Evolutionary conservation across 192 early-diverging fungal genomes (phyloP).

Genomic region (Coemansia sp.): DNA sequence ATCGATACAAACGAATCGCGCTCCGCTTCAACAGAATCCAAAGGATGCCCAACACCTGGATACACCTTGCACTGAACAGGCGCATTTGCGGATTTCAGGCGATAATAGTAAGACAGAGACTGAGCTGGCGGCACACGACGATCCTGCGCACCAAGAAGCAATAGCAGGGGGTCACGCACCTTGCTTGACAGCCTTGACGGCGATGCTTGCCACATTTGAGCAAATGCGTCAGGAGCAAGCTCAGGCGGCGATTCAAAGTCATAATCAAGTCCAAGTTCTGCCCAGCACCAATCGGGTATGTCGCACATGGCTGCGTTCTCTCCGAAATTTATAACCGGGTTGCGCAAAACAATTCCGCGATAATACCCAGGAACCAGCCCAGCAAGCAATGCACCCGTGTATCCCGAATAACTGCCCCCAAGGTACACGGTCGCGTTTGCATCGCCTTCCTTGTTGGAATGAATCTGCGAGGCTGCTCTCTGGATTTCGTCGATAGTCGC

Average conservation of each 20-base stretch:
- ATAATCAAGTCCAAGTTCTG: slow-evolving; percentile 63
- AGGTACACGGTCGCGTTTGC: slow-evolving; percentile 54
- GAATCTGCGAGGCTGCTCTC: slow-evolving; percentile 26
- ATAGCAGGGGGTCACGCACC: slow-evolving; percentile 63
- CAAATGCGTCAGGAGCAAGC: slow-evolving; percentile 57
- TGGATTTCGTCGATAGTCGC: slow-evolving; percentile 69
- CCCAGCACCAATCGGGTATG: slow-evolving; percentile 73
- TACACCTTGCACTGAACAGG: slow-evolving; percentile 58
- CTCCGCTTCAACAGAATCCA: slow-evolving; percentile 63
- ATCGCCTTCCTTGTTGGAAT: slow-evolving; percentile 52
- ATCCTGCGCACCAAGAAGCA: slow-evolving; percentile 67
- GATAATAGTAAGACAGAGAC: slow-evolving; percentile 49
- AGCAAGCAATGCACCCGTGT: slow-evolving; percentile 61
- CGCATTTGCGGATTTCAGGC: slow-evolving; percentile 42
- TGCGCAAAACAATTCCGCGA: slow-evolving; percentile 64
- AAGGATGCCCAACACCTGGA: slow-evolving; percentile 59
- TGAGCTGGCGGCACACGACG: slow-evolving; percentile 72
- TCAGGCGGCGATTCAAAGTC: slow-evolving; percentile 59
- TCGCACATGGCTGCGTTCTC: slow-evolving; percentile 61
- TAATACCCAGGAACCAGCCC: slow-evolving; percentile 60
- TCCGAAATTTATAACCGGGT: slow-evolving; percentile 72
- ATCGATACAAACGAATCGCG: slow-evolving; percentile 49
- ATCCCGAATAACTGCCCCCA: slow-evolving; percentile 78
- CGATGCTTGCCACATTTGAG: slow-evolving; percentile 58
- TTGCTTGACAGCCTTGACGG: slow-evolving; percentile 58